Conservation (phyloP, 2,329 filamentous ascomycete genomes). For the Neophaeococcomyces aloes region DNA sequence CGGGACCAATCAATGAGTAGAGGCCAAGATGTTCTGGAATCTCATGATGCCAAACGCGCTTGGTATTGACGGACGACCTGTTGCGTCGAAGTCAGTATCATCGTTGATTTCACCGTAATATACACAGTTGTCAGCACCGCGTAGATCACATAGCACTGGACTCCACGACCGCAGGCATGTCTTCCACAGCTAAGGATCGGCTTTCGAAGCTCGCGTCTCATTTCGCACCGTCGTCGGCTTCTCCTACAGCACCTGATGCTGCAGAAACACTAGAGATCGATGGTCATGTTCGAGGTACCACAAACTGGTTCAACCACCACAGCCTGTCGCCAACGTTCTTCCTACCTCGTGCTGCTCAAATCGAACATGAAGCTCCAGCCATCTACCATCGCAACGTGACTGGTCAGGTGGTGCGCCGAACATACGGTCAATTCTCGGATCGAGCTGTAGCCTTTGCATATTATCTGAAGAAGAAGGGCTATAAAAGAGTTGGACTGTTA, state of each 20-base stretch:
- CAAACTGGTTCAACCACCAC: constrained; percentile 50
- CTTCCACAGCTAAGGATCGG: constrained; percentile 10
- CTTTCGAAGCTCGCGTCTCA: constrained; percentile 26
- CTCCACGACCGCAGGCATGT: neutral
- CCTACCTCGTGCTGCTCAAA: constrained; percentile 70
- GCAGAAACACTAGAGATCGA: constrained; percentile 28
- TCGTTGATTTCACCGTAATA: no score
- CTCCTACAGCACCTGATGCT: constrained; percentile 18
- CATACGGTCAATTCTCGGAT: constrained; percentile 73
- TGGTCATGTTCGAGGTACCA: constrained; percentile 35
- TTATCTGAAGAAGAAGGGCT: constrained; percentile 64
- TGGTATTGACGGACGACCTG: no score
- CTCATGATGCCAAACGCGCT: no score
- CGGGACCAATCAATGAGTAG: no score
- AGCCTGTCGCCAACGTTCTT: constrained; percentile 81
- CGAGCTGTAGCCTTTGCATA: constrained; percentile 81
- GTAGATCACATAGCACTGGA: no score
- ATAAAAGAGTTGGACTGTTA: constrained; percentile 71
- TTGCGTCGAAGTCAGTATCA: no score
- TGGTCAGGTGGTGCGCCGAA: constrained; percentile 59
- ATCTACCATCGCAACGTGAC: constrained; percentile 79
- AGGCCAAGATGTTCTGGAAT: no score
- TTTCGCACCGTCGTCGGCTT: constrained; percentile 23
- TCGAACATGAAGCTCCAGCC: constrained; percentile 76
- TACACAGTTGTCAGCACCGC: no score